Evolutionary conservation across 1,139 yeast species (phyloP).

Genomic region (Scheffersomyces segobiensis): DNA sequence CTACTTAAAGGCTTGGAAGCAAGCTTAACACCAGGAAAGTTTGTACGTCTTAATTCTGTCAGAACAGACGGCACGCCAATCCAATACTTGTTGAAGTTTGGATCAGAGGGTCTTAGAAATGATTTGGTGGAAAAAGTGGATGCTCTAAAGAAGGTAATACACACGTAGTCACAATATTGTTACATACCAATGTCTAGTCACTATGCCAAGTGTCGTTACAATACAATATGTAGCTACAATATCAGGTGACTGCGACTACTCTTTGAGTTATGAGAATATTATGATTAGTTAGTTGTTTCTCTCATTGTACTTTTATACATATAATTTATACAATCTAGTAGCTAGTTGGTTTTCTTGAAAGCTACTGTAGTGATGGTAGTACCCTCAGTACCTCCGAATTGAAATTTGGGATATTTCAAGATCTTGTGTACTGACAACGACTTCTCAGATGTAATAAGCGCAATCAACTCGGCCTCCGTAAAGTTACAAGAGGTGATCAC

Average conservation of each 20-base stretch:
- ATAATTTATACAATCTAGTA: constrained; percentile 4
- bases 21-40: constrained; percentile 76
- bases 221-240: neutral
- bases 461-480: constrained; percentile 71
- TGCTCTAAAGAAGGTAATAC: constrained; percentile 26
- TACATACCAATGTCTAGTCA: neutral
- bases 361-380: constrained; percentile 86
- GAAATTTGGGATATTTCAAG: constrained; percentile 75
- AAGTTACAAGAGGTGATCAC: constrained; percentile 94
- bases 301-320: neutral
- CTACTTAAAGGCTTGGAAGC: constrained; percentile 81
- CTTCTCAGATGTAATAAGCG: constrained; percentile 48
- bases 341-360: constrained; percentile 36
- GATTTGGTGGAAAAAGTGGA: constrained; percentile 56
- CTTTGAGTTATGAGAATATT: neutral
- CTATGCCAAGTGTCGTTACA: neutral
- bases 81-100: constrained; percentile 80
- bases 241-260: neutral
- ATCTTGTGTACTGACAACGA: constrained; percentile 56
- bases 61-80: constrained; percentile 62
- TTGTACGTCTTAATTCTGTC: constrained; percentile 61
- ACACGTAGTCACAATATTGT: neutral
- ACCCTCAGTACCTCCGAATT: constrained; percentile 88
- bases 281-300: neutral
- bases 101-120: constrained; percentile 60